Base-by-base conservation (phyloP, 1,284 basidiomycete genomes). In the Flammula alnicola region DNA sequence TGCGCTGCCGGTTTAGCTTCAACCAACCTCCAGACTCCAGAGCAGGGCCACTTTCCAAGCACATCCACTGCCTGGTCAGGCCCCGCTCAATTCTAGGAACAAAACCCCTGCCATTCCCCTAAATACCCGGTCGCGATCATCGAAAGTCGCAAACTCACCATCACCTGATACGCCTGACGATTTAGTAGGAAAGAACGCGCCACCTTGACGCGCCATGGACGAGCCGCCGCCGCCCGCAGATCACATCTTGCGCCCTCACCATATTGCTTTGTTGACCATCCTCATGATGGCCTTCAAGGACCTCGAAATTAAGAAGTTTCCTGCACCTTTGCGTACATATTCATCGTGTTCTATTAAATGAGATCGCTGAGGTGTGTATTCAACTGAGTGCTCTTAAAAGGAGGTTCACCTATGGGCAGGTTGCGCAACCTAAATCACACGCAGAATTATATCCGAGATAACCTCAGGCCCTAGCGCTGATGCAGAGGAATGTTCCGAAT, bases 201-300 rank as follows among this genome's bases (percentile, higher is more conserved):
- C 58, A 49, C 62, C 65, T 63, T n/a, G 52, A 50, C 38, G 32
- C 11, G 35, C 36, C 45, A 73, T 71, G 70, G 70, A 72, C 36
- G 68, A 71, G 23, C 65, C 68, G 14, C 78, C 78, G 45, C 82
- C 83, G 2, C 80, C 83, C 0, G 77, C 78, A 5, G 77, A 80
- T 45, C 83, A 87, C 65, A 72, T 80, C 44, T 73, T 88, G 25
- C 76, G 81, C 48, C 87, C 89, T 2, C 89, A 92, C 60, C 89
- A 92, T 63, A 70, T 92, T 36, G 77, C 77, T 41, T 68, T 91
- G 11, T 69, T 91, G 23, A 77, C 78, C 31, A 70, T 90, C 29
- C 71, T 90, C 30, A 69, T 81, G 50, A 69, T 84, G 9, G 68
- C 78, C 1, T 86, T 84, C 64, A 81, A 80, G 57, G 80, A 83